A percentile compares a stretch with the other conserved stretches of the same genome.
Conservation (phyloP, 2,329 filamentous ascomycete species). For the Talaromyces sp. region DNA sequence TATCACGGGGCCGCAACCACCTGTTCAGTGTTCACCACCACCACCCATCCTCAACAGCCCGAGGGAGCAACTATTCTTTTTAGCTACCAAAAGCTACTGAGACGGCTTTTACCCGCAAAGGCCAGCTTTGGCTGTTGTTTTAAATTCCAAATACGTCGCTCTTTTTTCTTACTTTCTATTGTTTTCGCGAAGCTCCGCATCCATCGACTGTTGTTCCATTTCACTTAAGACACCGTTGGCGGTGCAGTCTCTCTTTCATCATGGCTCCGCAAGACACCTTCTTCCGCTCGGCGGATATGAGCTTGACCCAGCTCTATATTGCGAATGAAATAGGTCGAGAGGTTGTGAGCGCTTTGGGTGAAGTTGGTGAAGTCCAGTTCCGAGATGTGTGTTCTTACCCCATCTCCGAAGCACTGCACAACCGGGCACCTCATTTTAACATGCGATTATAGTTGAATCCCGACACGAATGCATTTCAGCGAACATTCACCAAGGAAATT, state of each 20-base stretch:
- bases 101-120: background rate
- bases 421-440: background rate
- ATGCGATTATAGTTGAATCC: slow-evolving; percentile 67
- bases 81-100: background rate
- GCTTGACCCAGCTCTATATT: slow-evolving; percentile 98
- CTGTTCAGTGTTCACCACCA: slow-evolving; percentile 3
- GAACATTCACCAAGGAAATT: slow-evolving; percentile 97
- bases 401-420: background rate
- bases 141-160: background rate
- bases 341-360: slow-evolving; percentile 91
- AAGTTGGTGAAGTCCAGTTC: slow-evolving; percentile 95
- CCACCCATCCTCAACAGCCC: slow-evolving; percentile 4
- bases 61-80: background rate
- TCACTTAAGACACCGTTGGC: background rate
- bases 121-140: background rate
- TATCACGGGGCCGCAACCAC: background rate
- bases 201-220: background rate
- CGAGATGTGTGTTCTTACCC: slow-evolving; percentile 69
- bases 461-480: slow-evolving; percentile 88
- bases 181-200: background rate
- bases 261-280: slow-evolving; percentile 79
- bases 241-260: slow-evolving; percentile 17
- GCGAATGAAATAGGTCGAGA: slow-evolving; percentile 98
- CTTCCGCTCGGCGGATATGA: slow-evolving; percentile 99
- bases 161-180: background rate